phyloP scores from a whole-genome alignment of 768 basidiomycete genomes.

The Rubroboletus pulcherrimus region DNA sequence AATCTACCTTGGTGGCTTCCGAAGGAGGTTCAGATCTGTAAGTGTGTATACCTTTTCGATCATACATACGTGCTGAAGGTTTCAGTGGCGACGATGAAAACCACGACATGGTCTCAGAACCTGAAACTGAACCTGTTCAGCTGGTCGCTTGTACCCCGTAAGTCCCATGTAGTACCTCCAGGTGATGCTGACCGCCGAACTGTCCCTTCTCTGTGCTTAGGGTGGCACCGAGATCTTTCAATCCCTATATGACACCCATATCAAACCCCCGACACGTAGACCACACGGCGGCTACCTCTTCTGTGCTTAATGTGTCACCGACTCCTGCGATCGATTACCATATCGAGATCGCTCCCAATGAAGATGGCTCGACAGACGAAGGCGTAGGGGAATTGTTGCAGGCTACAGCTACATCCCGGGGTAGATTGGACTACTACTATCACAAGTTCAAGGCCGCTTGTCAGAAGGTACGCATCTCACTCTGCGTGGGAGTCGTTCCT shows the following conservation, averaged over 20 bases:
- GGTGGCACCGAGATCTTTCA: conserved; percentile 13
- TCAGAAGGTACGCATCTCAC: conserved; percentile 6
- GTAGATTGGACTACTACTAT: conserved; percentile 11
- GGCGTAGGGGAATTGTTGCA: conserved; percentile 9
- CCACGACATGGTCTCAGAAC: background rate
- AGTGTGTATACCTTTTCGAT: background rate
- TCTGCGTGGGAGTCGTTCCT: background rate
- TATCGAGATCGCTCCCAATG: background rate
- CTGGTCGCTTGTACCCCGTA: conserved; percentile 17
- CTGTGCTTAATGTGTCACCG: conserved; percentile 1
- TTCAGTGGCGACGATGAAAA: background rate
- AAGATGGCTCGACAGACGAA: background rate
- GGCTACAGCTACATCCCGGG: conserved; percentile 15
- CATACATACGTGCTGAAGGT: background rate
- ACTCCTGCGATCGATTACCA: background rate
- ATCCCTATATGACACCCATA: conserved; percentile 26
- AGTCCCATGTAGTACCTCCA: background rate
- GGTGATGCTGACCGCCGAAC: background rate
- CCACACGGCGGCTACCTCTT: background rate
- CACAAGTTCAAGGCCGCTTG: conserved; percentile 9
- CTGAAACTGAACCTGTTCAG: background rate
- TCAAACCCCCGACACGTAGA: conserved; percentile 19
- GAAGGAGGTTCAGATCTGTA: conserved; percentile 7
- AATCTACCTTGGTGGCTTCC: background rate
- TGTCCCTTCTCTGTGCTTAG: background rate